Evolutionary conservation across 2,329 filamentous ascomycete species (phyloP), one percentile per base, ranked within the genome.

Genomic region (Colletotrichum limetticola): DNA sequence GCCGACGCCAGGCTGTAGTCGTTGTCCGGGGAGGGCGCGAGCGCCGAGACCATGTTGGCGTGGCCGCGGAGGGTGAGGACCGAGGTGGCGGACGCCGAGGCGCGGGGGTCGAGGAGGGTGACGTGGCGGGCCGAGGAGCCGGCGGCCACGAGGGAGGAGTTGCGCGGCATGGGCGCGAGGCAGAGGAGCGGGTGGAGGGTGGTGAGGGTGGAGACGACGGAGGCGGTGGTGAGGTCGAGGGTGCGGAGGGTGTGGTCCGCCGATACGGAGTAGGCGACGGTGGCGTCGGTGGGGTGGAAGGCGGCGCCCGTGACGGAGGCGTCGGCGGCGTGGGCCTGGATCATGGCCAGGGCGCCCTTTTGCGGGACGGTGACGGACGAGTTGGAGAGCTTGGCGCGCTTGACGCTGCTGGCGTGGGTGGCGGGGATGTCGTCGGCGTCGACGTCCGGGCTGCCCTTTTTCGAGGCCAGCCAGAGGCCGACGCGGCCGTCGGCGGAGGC

Each of bases 41-140:
- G 71, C 42, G 75, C 73, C 19, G 82, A 81, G 22, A 92, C 87
- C 85, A 90, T 90, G 85, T 98, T 98, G 72, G 91, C 91, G 84
- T 98, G 96, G 1, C 96, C 96, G 42, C 95, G 90, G 24, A 98
- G 90, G n/a, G 95, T 98, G 91, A 98, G 94, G 53, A 95, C 94
- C 12, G 93, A 91, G 28, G 96, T 93, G 1, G 91, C 89, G 1
- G 91, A 89, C 4, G 95, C 93, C 4, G 92, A 93, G 35, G 91
- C 92, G 66, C 97, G 91, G 4, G 96, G 96, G 82, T 99, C 97
- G 76, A 98, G 90, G n/a, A 99, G 89, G 0, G 95, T 96, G 80
- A 99, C 94, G 84, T 97, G 94, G 68, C 95, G 89, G 26, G 94
- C 94, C 19, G 92, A 92, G 2, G 94, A 97, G 72, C 95, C 97